phyloP scores from a whole-genome alignment of 2,329 filamentous ascomycete genomes.

The Botrytis pseudocinerea region DNA sequence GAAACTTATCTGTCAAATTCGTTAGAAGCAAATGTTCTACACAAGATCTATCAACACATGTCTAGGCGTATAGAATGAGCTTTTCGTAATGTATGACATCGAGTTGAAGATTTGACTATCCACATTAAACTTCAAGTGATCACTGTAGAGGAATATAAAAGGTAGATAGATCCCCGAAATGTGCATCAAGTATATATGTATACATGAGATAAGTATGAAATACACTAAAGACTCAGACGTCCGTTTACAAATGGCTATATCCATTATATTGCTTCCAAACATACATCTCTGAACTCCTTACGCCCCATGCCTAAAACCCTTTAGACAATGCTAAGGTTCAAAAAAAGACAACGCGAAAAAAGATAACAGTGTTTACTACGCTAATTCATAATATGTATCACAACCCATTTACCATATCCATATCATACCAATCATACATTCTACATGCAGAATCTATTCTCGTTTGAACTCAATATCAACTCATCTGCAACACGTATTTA shows the following conservation, averaged over 20 bases:
- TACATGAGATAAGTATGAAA: not conserved
- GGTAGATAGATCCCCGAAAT: not conserved
- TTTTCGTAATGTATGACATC: not conserved
- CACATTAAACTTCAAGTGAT: not conserved
- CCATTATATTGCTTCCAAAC: not conserved
- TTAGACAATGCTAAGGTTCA: not conserved
- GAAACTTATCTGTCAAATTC: not conserved
- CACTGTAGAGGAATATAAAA: not conserved
- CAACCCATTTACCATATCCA: not conserved
- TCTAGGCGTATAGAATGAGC: not conserved
- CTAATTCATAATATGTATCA: constrained; percentile 17
- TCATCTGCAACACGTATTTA: not conserved
- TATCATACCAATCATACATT: constrained; percentile 7
- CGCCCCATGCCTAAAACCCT: not conserved
- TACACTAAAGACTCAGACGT: not conserved
- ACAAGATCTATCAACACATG: too few relatives aligned
- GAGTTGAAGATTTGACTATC: not conserved
- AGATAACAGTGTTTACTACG: not conserved
- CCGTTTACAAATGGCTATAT: not conserved
- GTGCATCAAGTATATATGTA: not conserved
- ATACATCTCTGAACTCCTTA: not conserved
- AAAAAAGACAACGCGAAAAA: not conserved
- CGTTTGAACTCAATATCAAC: not conserved
- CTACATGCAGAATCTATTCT: constrained; percentile 9
- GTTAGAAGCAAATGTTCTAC: not conserved